phyloP scores from a whole-genome alignment of 352 stramenopile genomes.

The Aphanomyces cochlioides region DNA sequence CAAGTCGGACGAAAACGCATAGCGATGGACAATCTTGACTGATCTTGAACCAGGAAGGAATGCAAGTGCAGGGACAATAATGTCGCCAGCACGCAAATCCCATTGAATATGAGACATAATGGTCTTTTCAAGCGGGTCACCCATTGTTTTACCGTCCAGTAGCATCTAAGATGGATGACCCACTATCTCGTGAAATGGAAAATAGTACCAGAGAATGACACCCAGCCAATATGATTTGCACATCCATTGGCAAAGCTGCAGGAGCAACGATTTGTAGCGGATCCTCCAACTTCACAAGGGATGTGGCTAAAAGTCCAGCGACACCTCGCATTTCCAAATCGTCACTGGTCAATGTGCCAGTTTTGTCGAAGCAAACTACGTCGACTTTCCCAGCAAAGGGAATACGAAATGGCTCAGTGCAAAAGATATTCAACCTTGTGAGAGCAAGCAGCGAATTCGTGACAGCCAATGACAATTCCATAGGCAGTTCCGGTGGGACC shows the following conservation, averaged over 20 bases:
- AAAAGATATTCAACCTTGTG: constrained; percentile 87
- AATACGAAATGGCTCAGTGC: constrained; percentile 94
- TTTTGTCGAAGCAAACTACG: constrained; percentile 95
- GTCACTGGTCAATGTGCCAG: constrained; percentile 93
- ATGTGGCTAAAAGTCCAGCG: constrained; percentile 33
- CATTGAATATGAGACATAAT: constrained; percentile 82
- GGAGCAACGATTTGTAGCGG: constrained; percentile 38
- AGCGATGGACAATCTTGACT: constrained; percentile 74
- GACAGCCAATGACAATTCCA: constrained; percentile 93
- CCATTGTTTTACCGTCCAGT: constrained; percentile 84
- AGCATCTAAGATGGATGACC: constrained; percentile 29
- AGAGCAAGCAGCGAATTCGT: constrained; percentile 89
- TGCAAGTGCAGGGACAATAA: constrained; percentile 31
- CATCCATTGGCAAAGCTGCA: constrained; percentile 39
- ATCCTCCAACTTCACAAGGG: constrained; percentile 2
- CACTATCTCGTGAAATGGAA: background rate
- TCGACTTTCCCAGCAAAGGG: constrained; percentile 88
- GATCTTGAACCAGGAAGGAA: constrained; percentile 34
- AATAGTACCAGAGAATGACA: constrained; percentile 90
- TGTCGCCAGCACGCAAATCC: constrained; percentile 36
- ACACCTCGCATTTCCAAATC: constrained; percentile 64
- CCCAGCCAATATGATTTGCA: constrained; percentile 46
- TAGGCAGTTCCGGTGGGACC: constrained; percentile 92
- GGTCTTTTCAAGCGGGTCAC: constrained; percentile 93
- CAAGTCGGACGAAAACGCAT: constrained; percentile 85